Evolutionary conservation across 176 grass and related monocot genomes (phyloP).

Genomic region (Oryza meyeriana): DNA sequence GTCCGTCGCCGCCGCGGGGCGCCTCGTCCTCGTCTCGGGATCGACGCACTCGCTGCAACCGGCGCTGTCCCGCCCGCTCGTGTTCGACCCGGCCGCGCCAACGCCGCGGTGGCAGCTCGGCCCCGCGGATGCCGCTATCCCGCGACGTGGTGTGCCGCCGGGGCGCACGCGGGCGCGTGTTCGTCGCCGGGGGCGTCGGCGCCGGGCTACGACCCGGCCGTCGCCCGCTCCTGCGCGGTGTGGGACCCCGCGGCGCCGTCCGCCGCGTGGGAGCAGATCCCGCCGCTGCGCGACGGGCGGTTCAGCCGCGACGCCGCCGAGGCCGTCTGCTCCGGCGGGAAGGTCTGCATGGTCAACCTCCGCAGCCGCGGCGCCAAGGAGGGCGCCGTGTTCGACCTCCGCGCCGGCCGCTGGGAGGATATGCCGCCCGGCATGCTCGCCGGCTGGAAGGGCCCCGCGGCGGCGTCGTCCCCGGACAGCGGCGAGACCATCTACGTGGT

Average conservation of each 20-base stretch:
- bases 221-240: slow-evolving; percentile 42
- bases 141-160: slow-evolving; percentile 85
- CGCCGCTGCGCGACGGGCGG: slow-evolving; percentile 57
- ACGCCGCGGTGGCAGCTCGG: slow-evolving; percentile 46
- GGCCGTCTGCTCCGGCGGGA: slow-evolving; percentile 60
- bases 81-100: slow-evolving; percentile 51
- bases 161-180: slow-evolving; percentile 45
- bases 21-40: slow-evolving; percentile 56
- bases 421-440: slow-evolving; percentile 81
- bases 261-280: slow-evolving; percentile 47
- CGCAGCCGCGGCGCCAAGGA: slow-evolving; percentile 53
- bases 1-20: slow-evolving; percentile 29
- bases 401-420: slow-evolving; percentile 49
- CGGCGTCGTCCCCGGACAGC: background rate
- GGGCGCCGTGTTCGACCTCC: slow-evolving; percentile 62
- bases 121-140: slow-evolving; percentile 53
- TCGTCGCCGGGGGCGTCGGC: slow-evolving; percentile 65
- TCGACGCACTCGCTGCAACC: slow-evolving; percentile 61
- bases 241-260: slow-evolving; percentile 51
- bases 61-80: slow-evolving; percentile 56
- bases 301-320: slow-evolving; percentile 74
- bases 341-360: slow-evolving; percentile 90
- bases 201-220: slow-evolving; percentile 41
- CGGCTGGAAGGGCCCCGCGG: slow-evolving; percentile 66
- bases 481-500: slow-evolving; percentile 48